Evolutionary conservation across 1,284 basidiomycete species (phyloP).

Genomic region (Amylostereum chailletii): DNA sequence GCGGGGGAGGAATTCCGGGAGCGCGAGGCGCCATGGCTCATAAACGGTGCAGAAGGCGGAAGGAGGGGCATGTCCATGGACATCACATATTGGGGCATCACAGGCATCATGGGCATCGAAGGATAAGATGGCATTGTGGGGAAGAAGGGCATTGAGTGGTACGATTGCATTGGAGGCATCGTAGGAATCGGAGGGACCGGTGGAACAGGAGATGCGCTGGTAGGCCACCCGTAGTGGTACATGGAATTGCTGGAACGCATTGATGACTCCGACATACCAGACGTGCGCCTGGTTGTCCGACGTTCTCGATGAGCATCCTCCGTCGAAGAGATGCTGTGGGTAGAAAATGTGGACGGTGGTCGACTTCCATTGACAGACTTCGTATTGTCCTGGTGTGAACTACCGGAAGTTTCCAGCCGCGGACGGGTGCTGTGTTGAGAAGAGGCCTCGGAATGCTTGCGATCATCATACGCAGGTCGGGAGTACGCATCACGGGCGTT

Average conservation of each 20-base stretch:
- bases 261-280: slow-evolving; percentile 27
- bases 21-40: slow-evolving; percentile 37
- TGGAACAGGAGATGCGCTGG: slow-evolving; percentile 15
- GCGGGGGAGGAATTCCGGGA: slow-evolving; percentile 4
- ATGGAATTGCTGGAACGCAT: slow-evolving; percentile 11
- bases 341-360: slow-evolving; percentile 40
- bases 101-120: slow-evolving; percentile 23
- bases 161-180: slow-evolving; percentile 25
- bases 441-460: slow-evolving; percentile 7
- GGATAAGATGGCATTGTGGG: slow-evolving; percentile 20
- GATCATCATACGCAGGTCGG: slow-evolving; percentile 28
- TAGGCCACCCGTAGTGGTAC: slow-evolving; percentile 21
- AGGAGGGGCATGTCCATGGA: slow-evolving; percentile 50
- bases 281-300: slow-evolving; percentile 32
- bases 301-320: slow-evolving; percentile 37
- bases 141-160: slow-evolving; percentile 13
- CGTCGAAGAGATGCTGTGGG: slow-evolving; percentile 37
- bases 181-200: slow-evolving; percentile 21
- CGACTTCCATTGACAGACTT: slow-evolving; percentile 23
- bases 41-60: slow-evolving; percentile 68
- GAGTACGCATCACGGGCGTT: slow-evolving; percentile 23
- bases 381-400: slow-evolving; percentile 37
- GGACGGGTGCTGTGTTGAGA: slow-evolving; percentile 4
- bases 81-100: slow-evolving; percentile 24
- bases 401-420: slow-evolving; percentile 27